A percentile compares a stretch with the other conserved stretches of the same genome.
Evolutionary conservation across 129 eudicot species (phyloP).

Genomic region (Solidago caesia): DNA sequence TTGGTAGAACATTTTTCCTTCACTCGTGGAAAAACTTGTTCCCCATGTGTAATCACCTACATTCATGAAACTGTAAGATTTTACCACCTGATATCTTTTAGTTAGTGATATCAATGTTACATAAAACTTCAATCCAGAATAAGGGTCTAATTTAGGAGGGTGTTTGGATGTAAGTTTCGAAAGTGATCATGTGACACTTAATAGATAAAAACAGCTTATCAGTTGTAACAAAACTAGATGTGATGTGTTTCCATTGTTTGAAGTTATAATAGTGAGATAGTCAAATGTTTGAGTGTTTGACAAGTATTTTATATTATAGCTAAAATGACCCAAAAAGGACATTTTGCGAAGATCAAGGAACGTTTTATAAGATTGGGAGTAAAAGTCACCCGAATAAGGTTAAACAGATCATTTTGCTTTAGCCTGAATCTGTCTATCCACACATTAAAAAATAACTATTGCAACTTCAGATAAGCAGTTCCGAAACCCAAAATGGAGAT

Average conservation of each 20-base stretch:
- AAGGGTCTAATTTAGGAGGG: background rate
- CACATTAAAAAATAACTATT: background rate
- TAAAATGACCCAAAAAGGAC: background rate
- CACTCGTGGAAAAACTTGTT: constrained; percentile 95
- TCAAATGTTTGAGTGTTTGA: background rate
- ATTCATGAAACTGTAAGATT: constrained; percentile 12
- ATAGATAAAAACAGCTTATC: background rate
- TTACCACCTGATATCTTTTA: background rate
- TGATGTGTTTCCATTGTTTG: background rate
- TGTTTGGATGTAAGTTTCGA: background rate
- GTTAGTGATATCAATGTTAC: background rate
- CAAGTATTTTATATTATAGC: background rate
- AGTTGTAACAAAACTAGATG: background rate
- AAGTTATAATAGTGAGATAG: background rate
- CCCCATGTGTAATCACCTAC: constrained; percentile 94
- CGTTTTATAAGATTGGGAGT: background rate
- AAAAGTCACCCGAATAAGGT: background rate
- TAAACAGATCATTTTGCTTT: background rate
- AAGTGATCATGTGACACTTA: background rate
- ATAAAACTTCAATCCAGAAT: constrained; percentile 1
- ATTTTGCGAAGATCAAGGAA: background rate
- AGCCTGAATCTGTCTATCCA: background rate
- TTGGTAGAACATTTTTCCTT: constrained; percentile 83
- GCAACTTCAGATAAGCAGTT: too few species aligned
- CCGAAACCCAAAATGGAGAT: too few species aligned